Percentiles rank a stretch among this genome's conserved stretches.
phyloP scores from a whole-genome alignment of 331 rosid genomes.

The Quercus phellos region DNA sequence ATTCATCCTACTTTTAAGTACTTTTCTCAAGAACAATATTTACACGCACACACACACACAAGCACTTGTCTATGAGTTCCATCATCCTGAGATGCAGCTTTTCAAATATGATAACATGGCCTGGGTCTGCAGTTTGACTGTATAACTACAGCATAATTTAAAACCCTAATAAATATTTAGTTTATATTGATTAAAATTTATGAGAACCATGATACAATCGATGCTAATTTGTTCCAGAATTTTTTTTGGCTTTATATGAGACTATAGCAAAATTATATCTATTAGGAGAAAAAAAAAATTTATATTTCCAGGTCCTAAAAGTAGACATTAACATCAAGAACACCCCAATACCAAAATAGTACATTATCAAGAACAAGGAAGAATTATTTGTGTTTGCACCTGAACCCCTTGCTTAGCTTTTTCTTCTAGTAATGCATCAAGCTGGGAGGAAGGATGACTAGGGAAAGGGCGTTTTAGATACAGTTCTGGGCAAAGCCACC shows the following conservation, averaged over 20 bases:
- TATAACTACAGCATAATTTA: not conserved
- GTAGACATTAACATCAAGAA: not conserved
- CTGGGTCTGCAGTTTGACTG: not conserved
- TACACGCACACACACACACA: not conserved
- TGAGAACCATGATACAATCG: not conserved
- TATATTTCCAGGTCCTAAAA: not conserved
- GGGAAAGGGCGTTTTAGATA: conserved; percentile 79
- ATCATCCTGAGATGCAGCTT: not conserved
- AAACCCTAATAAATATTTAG: not conserved
- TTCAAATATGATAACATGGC: not conserved
- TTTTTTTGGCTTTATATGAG: not conserved
- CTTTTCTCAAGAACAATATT: not conserved
- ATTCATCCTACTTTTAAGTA: not conserved
- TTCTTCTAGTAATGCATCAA: conserved; percentile 83
- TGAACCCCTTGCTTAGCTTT: conserved; percentile 98
- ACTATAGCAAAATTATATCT: not conserved
- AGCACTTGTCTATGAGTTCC: not conserved
- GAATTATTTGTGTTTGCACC: conserved; percentile 38
- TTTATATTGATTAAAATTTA: not conserved
- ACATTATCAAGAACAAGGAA: not conserved
- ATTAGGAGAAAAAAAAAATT: not conserved
- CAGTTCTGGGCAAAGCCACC: conserved; percentile 99
- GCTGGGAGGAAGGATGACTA: conserved; percentile 72
- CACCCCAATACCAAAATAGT: not conserved
- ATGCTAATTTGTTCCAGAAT: not conserved